A percentile compares a stretch with the other conserved stretches of the same genome.
Evolutionary conservation across 208 protist genomes (phyloP).

Genomic region (Leishmania tarentolae): DNA sequence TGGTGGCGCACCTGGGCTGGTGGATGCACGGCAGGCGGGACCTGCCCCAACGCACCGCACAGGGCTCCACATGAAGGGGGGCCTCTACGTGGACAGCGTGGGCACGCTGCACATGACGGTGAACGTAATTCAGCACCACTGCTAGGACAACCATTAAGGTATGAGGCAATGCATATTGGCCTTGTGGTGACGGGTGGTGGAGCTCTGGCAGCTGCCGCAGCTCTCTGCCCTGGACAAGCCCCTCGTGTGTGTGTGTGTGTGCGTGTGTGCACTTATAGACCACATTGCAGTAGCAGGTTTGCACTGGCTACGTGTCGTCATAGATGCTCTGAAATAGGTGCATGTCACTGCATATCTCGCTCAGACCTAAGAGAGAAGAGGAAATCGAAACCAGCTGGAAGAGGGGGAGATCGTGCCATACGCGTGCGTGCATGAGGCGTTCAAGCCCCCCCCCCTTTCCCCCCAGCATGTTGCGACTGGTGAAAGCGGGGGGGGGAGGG

Average conservation of each 20-base stretch:
- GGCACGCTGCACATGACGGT: constrained; percentile 51
- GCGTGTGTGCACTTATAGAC: background rate
- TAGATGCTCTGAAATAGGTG: background rate
- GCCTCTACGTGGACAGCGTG: constrained; percentile 46
- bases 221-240: background rate
- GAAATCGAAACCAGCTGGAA: background rate
- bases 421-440: background rate
- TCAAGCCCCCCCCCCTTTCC: too few species aligned
- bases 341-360: background rate
- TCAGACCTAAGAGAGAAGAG: too few species aligned
- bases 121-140: constrained; percentile 50
- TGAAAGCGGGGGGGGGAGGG: background rate
- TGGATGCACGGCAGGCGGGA: constrained; percentile 48
- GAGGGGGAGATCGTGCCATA: background rate
- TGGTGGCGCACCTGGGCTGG: constrained; percentile 62
- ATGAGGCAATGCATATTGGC: background rate
- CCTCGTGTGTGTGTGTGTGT: background rate
- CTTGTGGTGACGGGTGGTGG: background rate
- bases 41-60: constrained; percentile 29
- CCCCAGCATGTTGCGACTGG: background rate
- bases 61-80: constrained; percentile 45
- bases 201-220: background rate
- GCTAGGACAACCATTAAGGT: background rate
- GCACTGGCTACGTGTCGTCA: background rate
- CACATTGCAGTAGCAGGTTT: background rate